Evolutionary conservation across 345 rosid genomes (phyloP).

Genomic region (Clarkia xantiana): DNA sequence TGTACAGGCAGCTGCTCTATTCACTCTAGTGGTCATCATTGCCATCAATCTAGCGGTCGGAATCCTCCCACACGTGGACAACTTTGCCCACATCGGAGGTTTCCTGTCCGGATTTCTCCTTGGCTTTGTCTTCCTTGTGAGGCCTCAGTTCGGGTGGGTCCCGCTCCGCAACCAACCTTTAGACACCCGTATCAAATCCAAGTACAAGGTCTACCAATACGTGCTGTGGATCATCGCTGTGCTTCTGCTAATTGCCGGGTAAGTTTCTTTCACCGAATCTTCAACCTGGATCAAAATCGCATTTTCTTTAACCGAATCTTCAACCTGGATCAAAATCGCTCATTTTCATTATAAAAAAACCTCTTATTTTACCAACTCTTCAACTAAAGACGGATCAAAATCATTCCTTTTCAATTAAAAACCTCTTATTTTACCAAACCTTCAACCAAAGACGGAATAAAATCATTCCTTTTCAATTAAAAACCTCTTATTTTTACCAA

Average conservation of each 20-base stretch:
- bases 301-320: too few relatives aligned
- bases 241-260: conserved; percentile 44
- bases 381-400: too few relatives aligned
- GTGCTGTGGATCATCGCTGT: conserved; percentile 30
- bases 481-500: too few relatives aligned
- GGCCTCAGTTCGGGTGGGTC: conserved; percentile 57
- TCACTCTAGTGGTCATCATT: conserved; percentile 28
- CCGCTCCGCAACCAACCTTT: conserved; percentile 30
- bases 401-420: too few relatives aligned
- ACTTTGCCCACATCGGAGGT: conserved; percentile 73
- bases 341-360: too few relatives aligned
- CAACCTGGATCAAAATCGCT: too few relatives aligned
- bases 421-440: too few relatives aligned
- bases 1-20: conserved; percentile 30
- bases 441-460: too few relatives aligned
- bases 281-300: too few relatives aligned
- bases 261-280: conserved; percentile 12
- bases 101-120: conserved; percentile 34
- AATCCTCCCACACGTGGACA: conserved; percentile 85
- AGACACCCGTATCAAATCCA: conserved; percentile 38
- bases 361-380: too few relatives aligned
- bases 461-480: too few relatives aligned
- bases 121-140: conserved; percentile 29
- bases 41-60: conserved; percentile 41
- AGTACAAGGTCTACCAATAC: conserved; percentile 67